phyloP scores from a whole-genome alignment of 1,284 basidiomycete genomes.

The Sanghuangporus baumii region DNA sequence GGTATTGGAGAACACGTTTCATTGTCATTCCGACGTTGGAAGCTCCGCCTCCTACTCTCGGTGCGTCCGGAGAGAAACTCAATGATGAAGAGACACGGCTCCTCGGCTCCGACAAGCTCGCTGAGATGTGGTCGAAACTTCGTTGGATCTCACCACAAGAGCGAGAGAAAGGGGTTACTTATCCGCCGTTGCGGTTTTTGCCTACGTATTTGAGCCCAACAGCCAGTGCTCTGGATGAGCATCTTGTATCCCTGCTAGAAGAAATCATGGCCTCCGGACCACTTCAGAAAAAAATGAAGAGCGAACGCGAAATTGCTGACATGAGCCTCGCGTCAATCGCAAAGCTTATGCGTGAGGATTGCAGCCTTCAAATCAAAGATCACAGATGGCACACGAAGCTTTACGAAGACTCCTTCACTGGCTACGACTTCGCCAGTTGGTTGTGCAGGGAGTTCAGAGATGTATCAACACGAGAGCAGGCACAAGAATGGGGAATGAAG shows the following conservation, averaged over 20 bases:
- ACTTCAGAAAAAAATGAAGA: conserved; percentile 70
- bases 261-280: conserved; percentile 68
- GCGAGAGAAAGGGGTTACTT: conserved; percentile 34
- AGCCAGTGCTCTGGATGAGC: conserved; percentile 71
- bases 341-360: conserved; percentile 76
- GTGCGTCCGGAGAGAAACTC: conserved; percentile 62
- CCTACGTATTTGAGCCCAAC: conserved; percentile 81
- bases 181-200: conserved; percentile 62
- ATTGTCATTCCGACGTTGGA: conserved; percentile 85
- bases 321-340: conserved; percentile 58
- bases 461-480: conserved; percentile 74
- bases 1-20: conserved; percentile 96
- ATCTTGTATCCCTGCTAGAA: conserved; percentile 72
- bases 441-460: conserved; percentile 82
- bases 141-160: conserved; percentile 72
- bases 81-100: conserved; percentile 86
- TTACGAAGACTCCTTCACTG: conserved; percentile 79
- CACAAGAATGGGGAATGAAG: conserved; percentile 70
- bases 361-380: conserved; percentile 70
- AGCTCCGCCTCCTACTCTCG: conserved; percentile 49
- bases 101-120: conserved; percentile 87
- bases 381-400: conserved; percentile 67
- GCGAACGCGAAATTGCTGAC: conserved; percentile 62
- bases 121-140: conserved; percentile 79
- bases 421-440: conserved; percentile 85